Conservation (phyloP, 2,329 filamentous ascomycete genomes). For the Aspergillus tanneri region DNA sequence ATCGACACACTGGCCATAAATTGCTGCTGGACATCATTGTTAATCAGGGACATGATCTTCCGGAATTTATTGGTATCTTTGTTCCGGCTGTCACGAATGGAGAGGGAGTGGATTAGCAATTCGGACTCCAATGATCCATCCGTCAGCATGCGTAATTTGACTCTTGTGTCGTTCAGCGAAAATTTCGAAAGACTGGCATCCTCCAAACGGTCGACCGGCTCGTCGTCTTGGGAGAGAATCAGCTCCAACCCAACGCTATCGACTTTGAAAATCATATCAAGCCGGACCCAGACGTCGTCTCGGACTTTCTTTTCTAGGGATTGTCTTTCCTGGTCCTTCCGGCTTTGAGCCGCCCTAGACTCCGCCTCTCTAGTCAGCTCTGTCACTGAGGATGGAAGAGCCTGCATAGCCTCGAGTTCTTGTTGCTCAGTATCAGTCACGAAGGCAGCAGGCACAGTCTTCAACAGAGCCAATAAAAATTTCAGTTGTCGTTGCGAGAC, state of each 20-base stretch:
- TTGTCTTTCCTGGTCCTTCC: conserved; percentile 52
- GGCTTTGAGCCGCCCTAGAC: conserved; percentile 53
- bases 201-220: conserved; percentile 75
- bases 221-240: conserved; percentile 70
- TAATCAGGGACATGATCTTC: conserved; percentile 96
- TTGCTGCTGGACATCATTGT: conserved; percentile 87
- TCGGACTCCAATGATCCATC: conserved; percentile 91
- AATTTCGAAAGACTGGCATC: conserved; percentile 87
- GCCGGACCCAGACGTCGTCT: conserved; percentile 79
- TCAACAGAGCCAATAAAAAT: conserved; percentile 82
- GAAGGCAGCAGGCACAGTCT: conserved; percentile 85
- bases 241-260: conserved; percentile 86
- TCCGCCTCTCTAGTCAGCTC: conserved; percentile 50
- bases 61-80: conserved; percentile 92
- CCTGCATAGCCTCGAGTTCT: conserved; percentile 71
- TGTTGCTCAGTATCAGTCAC: conserved; percentile 68
- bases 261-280: conserved; percentile 88
- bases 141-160: conserved; percentile 90
- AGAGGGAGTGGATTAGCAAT: conserved; percentile 89
- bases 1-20: conserved; percentile 98
- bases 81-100: conserved; percentile 86
- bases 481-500: conserved; percentile 89
- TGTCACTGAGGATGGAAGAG: conserved; percentile 61
- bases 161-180: conserved; percentile 84
- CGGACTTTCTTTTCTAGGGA: conserved; percentile 69